A percentile compares a stretch with the other conserved stretches of the same genome.
phyloP scores from a whole-genome alignment of 768 basidiomycete species.

The Candolleomyces aberdarensis region DNA sequence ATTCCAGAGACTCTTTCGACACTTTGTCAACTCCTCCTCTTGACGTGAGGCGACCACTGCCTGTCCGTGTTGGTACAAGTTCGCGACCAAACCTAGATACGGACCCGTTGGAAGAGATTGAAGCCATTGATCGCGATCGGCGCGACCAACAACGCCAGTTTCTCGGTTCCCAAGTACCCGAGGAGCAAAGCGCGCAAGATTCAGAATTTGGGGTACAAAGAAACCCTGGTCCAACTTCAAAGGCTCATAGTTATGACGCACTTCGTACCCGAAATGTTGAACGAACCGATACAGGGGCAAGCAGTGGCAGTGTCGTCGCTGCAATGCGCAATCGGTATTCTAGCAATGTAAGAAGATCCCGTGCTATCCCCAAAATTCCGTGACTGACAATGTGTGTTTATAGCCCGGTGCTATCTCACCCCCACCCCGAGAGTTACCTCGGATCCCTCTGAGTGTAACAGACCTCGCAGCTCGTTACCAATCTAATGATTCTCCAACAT shows the following conservation, averaged over 20 bases:
- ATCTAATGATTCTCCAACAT: conserved; percentile 37
- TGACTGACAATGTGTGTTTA: conserved; percentile 8
- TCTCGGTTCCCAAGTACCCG: neutral
- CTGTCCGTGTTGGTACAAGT: neutral
- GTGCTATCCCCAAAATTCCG: neutral
- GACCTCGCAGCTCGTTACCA: conserved; percentile 65
- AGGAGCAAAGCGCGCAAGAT: neutral
- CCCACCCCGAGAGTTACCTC: conserved; percentile 58
- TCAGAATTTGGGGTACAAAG: conserved; percentile 1
- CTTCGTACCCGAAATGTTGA: conserved; percentile 29
- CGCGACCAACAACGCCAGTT: neutral
- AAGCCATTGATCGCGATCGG: neutral
- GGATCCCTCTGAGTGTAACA: conserved; percentile 59
- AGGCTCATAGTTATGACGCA: conserved; percentile 2
- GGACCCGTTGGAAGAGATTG: neutral
- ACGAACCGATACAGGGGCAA: conserved; percentile 50
- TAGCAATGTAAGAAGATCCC: conserved; percentile 45
- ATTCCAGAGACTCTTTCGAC: neutral
- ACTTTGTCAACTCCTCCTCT: neutral
- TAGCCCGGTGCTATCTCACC: conserved; percentile 54
- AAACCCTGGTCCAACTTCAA: neutral
- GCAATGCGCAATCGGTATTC: conserved; percentile 66
- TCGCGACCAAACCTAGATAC: neutral
- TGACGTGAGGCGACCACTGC: conserved; percentile 1
- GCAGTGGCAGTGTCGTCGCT: conserved; percentile 60